A percentile compares a stretch with the other conserved stretches of the same genome.
Conservation (phyloP, 495 filamentous ascomycete species). For the Hypoxylon rickii region DNA sequence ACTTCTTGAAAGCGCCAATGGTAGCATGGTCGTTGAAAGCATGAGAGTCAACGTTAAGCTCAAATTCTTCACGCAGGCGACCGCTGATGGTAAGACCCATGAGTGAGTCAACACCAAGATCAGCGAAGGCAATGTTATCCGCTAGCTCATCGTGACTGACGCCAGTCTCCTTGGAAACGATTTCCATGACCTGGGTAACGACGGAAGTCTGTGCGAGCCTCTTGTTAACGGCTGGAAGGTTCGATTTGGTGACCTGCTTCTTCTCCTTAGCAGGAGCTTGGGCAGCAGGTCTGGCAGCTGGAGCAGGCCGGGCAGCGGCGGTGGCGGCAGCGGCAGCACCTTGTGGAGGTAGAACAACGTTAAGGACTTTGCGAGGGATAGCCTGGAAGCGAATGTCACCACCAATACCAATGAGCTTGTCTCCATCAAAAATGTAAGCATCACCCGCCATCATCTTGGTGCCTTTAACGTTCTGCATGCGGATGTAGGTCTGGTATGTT, state of each 20-base stretch:
- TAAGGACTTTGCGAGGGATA: slow-evolving; percentile 68
- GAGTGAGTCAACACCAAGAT: slow-evolving; percentile 65
- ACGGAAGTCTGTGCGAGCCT: slow-evolving; percentile 43
- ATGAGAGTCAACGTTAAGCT: slow-evolving; percentile 58
- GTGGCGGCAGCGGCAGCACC: slow-evolving; percentile 47
- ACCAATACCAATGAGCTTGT: slow-evolving; percentile 59
- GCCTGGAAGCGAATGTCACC: slow-evolving; percentile 67
- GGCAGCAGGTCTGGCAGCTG: slow-evolving; percentile 45
- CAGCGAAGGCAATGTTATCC: slow-evolving; percentile 57
- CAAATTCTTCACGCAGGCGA: slow-evolving; percentile 60
- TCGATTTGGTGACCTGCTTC: slow-evolving; percentile 48
- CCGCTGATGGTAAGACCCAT: slow-evolving; percentile 60
- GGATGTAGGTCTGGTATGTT: slow-evolving; percentile 73
- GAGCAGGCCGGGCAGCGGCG: slow-evolving; percentile 35
- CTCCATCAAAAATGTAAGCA: slow-evolving; percentile 68
- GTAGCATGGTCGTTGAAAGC: slow-evolving; percentile 59
- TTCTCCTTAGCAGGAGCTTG: slow-evolving; percentile 50
- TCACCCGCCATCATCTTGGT: slow-evolving; percentile 61
- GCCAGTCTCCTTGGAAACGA: slow-evolving; percentile 70
- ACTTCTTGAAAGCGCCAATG: slow-evolving; percentile 64
- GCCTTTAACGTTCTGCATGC: slow-evolving; percentile 63
- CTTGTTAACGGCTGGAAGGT: slow-evolving; percentile 49
- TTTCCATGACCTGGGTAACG: slow-evolving; percentile 57
- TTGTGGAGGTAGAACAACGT: slow-evolving; percentile 65
- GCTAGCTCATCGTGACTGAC: slow-evolving; percentile 64